Conservation (phyloP, 1,284 basidiomycete species). For the Tranzscheliella williamsii region DNA sequence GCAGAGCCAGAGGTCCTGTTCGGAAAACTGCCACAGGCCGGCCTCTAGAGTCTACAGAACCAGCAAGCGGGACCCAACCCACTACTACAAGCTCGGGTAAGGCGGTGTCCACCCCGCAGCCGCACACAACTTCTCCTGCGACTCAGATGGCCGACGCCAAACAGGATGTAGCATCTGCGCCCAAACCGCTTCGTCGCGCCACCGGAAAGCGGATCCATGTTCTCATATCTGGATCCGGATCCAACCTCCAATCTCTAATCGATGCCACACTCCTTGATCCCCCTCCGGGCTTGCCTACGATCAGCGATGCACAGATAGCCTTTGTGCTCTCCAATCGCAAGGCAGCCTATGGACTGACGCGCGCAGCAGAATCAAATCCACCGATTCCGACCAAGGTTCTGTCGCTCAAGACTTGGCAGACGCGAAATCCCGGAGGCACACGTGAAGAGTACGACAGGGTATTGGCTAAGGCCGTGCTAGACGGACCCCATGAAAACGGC, state of each 20-base stretch:
- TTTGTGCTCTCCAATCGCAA: slow-evolving; percentile 91
- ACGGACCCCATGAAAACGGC: slow-evolving; percentile 23
- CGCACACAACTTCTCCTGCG: background rate
- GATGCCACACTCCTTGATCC: slow-evolving; percentile 77
- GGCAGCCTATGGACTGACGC: slow-evolving; percentile 82
- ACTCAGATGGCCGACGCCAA: background rate
- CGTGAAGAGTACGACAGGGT: slow-evolving; percentile 84
- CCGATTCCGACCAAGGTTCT: slow-evolving; percentile 80
- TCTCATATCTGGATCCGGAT: slow-evolving; percentile 64
- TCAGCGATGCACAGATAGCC: slow-evolving; percentile 69
- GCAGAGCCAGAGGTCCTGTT: slow-evolving; percentile 2
- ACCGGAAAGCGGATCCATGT: slow-evolving; percentile 55
- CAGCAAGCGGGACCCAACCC: no score
- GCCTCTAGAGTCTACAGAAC: no score
- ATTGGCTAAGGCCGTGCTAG: slow-evolving; percentile 74
- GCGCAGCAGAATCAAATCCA: slow-evolving; percentile 73
- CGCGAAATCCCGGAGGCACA: slow-evolving; percentile 71
- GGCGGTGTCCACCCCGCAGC: background rate
- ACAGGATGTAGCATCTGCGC: background rate
- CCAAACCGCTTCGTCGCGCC: slow-evolving; percentile 30
- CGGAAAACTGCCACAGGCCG: background rate
- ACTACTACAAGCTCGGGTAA: background rate
- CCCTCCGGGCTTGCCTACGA: slow-evolving; percentile 25
- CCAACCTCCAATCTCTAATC: slow-evolving; percentile 93
- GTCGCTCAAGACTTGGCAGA: slow-evolving; percentile 81